Conservation (phyloP, 2,329 filamentous ascomycete species). For the Dryadomyces sulphureus region DNA sequence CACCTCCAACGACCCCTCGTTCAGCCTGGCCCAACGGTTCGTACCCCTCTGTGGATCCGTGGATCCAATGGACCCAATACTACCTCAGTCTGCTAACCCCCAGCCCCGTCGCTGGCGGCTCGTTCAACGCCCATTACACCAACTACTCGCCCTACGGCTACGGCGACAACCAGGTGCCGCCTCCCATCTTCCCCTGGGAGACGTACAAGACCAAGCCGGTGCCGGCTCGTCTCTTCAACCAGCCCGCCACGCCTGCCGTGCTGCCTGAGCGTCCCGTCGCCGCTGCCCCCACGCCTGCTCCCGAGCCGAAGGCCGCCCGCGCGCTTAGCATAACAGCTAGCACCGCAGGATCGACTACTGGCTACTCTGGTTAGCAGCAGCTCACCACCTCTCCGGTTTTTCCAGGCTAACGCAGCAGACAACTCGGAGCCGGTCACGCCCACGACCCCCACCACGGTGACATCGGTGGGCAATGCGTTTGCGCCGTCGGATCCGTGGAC, state of each 20-base stretch:
- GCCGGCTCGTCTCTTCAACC: constrained; percentile 49
- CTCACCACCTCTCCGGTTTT: too few relatives aligned
- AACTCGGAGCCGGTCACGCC: constrained; percentile 29
- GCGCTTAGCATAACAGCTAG: constrained; percentile 22
- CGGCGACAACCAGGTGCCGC: constrained; percentile 37
- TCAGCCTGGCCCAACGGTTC: constrained; percentile 29
- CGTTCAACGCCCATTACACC: too few relatives aligned
- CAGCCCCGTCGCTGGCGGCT: too few relatives aligned
- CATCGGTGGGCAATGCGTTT: constrained; percentile 16
- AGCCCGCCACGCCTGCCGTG: constrained; percentile 16
- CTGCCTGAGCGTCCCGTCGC: too few relatives aligned
- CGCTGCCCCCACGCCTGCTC: too few relatives aligned
- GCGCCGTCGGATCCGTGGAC: constrained; percentile 50
- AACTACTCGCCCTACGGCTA: too few relatives aligned
- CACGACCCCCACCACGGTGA: constrained; percentile 24
- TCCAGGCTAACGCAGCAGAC: background rate
- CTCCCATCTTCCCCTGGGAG: constrained; percentile 88
- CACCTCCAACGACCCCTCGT: constrained; percentile 20
- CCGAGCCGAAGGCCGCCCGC: too few relatives aligned
- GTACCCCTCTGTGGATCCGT: too few relatives aligned
- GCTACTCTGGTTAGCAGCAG: constrained; percentile 16
- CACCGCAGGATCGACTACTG: constrained; percentile 14
- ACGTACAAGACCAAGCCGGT: constrained; percentile 43
- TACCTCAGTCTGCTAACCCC: too few relatives aligned
- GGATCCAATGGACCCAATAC: too few relatives aligned